Evolutionary conservation across 768 basidiomycete species (phyloP).

Genomic region (Rhizopogon sp.): DNA sequence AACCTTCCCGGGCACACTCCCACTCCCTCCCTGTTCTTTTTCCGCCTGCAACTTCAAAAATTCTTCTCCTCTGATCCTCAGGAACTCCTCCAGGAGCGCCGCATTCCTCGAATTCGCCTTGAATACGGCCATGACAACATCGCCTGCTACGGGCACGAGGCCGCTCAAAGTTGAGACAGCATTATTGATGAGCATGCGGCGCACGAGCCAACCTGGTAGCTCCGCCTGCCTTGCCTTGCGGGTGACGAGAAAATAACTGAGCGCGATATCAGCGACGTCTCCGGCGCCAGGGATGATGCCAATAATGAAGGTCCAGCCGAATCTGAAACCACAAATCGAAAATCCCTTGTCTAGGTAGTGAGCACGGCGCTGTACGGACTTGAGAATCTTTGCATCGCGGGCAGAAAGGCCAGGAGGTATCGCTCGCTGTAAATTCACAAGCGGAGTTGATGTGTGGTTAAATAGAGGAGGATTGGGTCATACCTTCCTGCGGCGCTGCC

Average conservation of each 20-base stretch:
- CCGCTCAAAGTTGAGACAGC: constrained; percentile 62
- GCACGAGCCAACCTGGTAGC: constrained; percentile 58
- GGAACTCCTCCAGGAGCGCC: constrained; percentile 76
- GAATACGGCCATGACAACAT: constrained; percentile 69
- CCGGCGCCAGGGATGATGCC: constrained; percentile 70
- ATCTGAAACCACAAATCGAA: constrained; percentile 69
- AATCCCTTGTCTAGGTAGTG: constrained; percentile 89
- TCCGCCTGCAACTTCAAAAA: constrained; percentile 48
- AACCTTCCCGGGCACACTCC: constrained; percentile 27
- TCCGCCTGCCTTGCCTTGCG: constrained; percentile 74
- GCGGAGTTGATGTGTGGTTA: constrained; percentile 41
- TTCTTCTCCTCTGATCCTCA: constrained; percentile 74
- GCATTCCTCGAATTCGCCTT: constrained; percentile 92
- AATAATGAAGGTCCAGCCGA: constrained; percentile 86
- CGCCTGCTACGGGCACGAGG: constrained; percentile 68
- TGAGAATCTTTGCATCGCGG: constrained; percentile 71
- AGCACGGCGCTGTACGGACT: constrained; percentile 69
- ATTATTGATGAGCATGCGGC: constrained; percentile 76
- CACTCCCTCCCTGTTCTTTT: constrained; percentile 19
- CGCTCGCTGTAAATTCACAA: constrained; percentile 42
- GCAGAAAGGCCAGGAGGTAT: constrained; percentile 72
- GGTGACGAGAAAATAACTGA: constrained; percentile 77
- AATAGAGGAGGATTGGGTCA: constrained; percentile 4
- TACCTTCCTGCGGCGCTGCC: constrained; percentile 32
- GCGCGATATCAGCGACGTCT: constrained; percentile 52